These are phyloP conservation scores for Drechslera avenae DNA, from an alignment of 2,329 filamentous ascomycete species.

Conservation along the genomic window DNA sequence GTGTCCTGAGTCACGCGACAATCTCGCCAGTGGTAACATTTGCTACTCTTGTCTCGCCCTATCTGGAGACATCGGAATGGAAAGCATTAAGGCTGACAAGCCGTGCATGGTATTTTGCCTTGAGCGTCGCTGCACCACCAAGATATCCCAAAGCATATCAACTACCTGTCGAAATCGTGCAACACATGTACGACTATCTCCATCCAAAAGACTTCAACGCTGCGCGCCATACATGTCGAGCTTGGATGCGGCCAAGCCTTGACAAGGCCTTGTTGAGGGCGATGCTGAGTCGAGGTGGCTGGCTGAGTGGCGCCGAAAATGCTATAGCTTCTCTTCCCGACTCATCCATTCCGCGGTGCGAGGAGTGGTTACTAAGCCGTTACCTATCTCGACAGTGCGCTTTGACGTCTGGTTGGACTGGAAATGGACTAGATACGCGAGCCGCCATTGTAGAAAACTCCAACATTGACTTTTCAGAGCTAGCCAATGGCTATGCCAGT, in stretches of 20 bases:
- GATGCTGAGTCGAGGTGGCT: constrained; percentile 63
- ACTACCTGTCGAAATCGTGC: constrained; percentile 56
- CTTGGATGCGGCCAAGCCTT: constrained; percentile 65
- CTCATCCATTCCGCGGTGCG: background rate
- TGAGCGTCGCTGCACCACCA: constrained; percentile 28
- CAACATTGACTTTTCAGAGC: constrained; percentile 46
- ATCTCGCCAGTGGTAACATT: background rate
- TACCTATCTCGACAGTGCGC: constrained; percentile 57
- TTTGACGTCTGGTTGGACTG: constrained; percentile 51
- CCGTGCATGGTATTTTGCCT: constrained; percentile 41
- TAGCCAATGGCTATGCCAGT: constrained; percentile 31
- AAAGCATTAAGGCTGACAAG: constrained; percentile 42
- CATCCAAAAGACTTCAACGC: constrained; percentile 62
- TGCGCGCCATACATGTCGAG: constrained; percentile 63
- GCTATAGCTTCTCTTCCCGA: background rate
- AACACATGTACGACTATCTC: constrained; percentile 54
- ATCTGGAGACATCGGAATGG: constrained; percentile 20
- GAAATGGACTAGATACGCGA: constrained; percentile 35
- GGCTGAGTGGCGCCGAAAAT: constrained; percentile 39
- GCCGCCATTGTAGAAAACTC: constrained; percentile 22
- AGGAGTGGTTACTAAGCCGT: constrained; percentile 53
- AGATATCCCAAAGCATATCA: constrained; percentile 34
- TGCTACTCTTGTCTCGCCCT: constrained; percentile 12
- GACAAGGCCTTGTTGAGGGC: constrained; percentile 55
- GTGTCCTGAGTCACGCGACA: background rate